Base-by-base conservation (phyloP, 2,329 filamentous ascomycete species). In the Dactylellina sp. region DNA sequence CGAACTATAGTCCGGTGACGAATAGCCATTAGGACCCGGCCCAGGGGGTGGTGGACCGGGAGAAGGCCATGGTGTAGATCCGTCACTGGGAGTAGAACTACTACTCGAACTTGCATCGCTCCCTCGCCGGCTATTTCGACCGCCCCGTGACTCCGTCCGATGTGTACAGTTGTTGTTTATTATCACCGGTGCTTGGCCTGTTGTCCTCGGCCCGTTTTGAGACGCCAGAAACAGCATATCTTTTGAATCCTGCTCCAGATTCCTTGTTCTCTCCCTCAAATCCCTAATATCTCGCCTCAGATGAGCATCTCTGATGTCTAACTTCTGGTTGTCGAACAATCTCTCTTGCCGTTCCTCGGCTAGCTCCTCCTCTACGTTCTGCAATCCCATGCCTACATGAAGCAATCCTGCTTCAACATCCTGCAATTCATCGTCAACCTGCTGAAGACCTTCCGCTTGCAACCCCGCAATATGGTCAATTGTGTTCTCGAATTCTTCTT, bases 151-250 rank as follows among this genome's bases (percentile, higher is more conserved):
- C 12, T 25, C 32, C 2, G 66, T 28, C 7, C 50, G 20, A 16
- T 71, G 66, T 9, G 20, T 24, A 11, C 66, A 71, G 16, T 6
- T 63, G 42, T 71, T 62, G n/a, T 71, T 56, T 12, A 63, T 49
- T 20, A 63, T 40, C 14, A 71, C 66, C 2, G 35, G 49, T 12
- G 57, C 11, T 40, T 6, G 49, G 6, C 5, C n/a, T 4, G 57
- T 40, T 6, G 57, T 44, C 7, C 32, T 35, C 35, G 49, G 35
- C 7, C 42, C 11, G 35, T 40, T 28, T 7, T 32, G 25, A 12
- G 66, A 57, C 16, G 60, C 52, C 40, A 20, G n/a, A 11, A 63
- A 18, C 16, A 56, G n/a, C 20, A 49, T 44, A 25, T 71, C 28
- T 16, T 22, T 71, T 25, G 46, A 52, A 7, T 71, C 66, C 14